These are phyloP conservation scores for Trichosporon asahii DNA, from an alignment of 1,284 basidiomycete species.

Conservation along the genomic window DNA sequence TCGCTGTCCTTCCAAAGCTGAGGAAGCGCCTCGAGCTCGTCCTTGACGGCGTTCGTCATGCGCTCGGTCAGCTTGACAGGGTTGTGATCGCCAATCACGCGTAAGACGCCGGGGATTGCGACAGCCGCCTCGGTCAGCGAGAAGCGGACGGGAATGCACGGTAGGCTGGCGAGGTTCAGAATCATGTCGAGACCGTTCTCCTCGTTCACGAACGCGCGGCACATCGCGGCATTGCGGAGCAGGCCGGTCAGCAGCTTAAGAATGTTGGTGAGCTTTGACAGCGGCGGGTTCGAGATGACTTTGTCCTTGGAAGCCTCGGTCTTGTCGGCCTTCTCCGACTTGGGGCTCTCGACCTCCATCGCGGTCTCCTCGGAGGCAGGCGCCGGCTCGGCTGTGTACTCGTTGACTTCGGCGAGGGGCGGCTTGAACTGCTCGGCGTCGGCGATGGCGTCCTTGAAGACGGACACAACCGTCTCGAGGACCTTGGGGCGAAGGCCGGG, in stretches of 20 bases:
- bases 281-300: constrained; percentile 21
- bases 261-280: constrained; percentile 31
- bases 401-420: constrained; percentile 20
- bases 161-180: constrained; percentile 72
- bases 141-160: constrained; percentile 87
- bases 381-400: constrained; percentile 25
- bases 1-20: constrained; percentile 64
- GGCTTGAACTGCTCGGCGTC: constrained; percentile 33
- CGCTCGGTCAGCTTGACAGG: constrained; percentile 71
- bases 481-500: constrained; percentile 77
- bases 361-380: not conserved
- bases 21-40: constrained; percentile 66
- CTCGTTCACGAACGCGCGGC: constrained; percentile 77
- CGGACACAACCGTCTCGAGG: constrained; percentile 68
- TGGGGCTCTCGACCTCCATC: constrained; percentile 19
- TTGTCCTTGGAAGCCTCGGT: constrained; percentile 18
- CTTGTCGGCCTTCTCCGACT: constrained; percentile 12
- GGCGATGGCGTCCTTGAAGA: constrained; percentile 63
- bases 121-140: constrained; percentile 73
- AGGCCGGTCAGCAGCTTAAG: constrained; percentile 24
- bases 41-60: constrained; percentile 68
- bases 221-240: constrained; percentile 58
- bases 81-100: constrained; percentile 81
- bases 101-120: constrained; percentile 80
- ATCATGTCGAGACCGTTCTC: constrained; percentile 70